Evolutionary conservation across 23 red algal genomes (phyloP), one percentile per base, ranked within the genome.

Genomic region (Agarophyton chilense): DNA sequence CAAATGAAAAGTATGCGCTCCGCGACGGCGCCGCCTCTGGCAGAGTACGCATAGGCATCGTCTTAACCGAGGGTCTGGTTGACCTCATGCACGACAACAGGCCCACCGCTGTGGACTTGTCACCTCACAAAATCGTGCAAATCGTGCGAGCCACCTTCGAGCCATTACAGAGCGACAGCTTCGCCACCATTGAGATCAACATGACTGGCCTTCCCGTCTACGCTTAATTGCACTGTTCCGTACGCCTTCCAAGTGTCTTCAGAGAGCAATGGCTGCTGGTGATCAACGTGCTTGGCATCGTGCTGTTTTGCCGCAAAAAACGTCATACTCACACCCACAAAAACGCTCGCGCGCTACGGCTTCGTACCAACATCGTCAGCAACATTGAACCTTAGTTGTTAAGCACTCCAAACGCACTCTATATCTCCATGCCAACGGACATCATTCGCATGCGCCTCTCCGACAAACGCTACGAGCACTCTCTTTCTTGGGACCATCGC

Each of bases 401-500:
- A 14, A 47, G 25, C 43, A 16, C 68, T 0, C 68, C 68, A 1
- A 38, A 74, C 0, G 13, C 25, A 21, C 38, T 43, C 41, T 4
- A 24, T 10, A 10, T 28, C 33, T 46, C 40, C 1, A 1, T 33
- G 16, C 68, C 68, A 18, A 6, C 47, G 40, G 43, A 49, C 68
- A 25, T 39, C 40, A 74, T 74, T 47, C 68, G 68, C 40, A 1
- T 74, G 33, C 40, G 68, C 33, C 40, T 74, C 41, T 28, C 38
- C 40, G 36, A 74, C 36, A 31, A n/a, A 14, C 29, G 38, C 19
- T 61, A 47, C 79, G 39, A 33, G 55, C 25, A 64, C n/a, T 25
- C 66, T 54, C 38, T 83, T 21, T 56, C 79, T 0, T 83, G 79
- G 79, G 43, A 83, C 38, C 57, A 13, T 56, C 17, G 34, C 25